These are phyloP conservation scores for Penicillium sp. DNA, from an alignment of 2,329 filamentous ascomycete species.

Conservation along the genomic window DNA sequence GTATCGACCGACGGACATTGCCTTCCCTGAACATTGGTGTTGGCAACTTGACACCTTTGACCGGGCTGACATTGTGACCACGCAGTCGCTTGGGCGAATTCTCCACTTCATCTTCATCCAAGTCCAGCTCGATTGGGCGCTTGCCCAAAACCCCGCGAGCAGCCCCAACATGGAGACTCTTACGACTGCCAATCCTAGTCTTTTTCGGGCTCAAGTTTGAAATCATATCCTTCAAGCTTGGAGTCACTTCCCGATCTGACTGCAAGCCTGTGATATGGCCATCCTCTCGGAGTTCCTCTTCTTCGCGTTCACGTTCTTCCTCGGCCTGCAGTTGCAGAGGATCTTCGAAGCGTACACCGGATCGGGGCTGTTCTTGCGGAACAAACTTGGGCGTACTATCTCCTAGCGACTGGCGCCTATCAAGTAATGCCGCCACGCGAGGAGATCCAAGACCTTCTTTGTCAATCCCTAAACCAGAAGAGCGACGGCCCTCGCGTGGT, in stretches of 20 bases:
- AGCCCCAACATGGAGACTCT: constrained; percentile 73
- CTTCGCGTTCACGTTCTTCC: constrained; percentile 59
- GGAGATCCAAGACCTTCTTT: constrained; percentile 72
- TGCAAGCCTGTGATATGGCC: constrained; percentile 46
- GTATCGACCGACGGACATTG: constrained; percentile 58
- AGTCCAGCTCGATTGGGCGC: constrained; percentile 68
- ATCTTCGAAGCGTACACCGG: constrained; percentile 63
- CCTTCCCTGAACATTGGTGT: constrained; percentile 67
- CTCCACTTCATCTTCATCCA: constrained; percentile 60
- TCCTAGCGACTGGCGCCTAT: constrained; percentile 68
- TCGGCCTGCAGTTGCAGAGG: constrained; percentile 62
- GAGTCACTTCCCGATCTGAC: constrained; percentile 61
- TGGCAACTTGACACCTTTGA: constrained; percentile 70
- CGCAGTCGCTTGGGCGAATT: constrained; percentile 63
- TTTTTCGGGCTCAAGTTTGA: constrained; percentile 75
- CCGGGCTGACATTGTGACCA: constrained; percentile 69
- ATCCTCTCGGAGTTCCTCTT: constrained; percentile 62
- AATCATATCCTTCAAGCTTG: constrained; percentile 74
- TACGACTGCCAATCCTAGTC: constrained; percentile 63
- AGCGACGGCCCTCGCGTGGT: constrained; percentile 54
- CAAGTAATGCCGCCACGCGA: constrained; percentile 67
- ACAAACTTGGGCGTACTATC: constrained; percentile 64
- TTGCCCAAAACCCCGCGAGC: constrained; percentile 73
- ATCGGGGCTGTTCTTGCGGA: constrained; percentile 47
- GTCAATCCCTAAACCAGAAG: constrained; percentile 69